Evolutionary conservation across 805 yeast genomes (phyloP).

Genomic region (Wickerhamomyces kurtzmanii): DNA sequence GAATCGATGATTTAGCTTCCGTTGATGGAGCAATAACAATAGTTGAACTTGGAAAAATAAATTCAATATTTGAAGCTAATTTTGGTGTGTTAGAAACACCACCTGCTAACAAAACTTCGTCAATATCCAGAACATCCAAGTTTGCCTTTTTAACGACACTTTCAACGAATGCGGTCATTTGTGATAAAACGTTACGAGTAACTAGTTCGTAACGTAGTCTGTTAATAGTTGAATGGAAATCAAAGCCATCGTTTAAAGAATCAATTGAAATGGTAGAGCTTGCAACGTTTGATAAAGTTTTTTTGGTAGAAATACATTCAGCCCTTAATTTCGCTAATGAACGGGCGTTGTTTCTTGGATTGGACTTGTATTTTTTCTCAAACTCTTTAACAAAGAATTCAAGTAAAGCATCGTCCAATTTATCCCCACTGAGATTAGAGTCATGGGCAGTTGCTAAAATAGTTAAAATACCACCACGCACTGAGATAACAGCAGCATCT

Average conservation of each 20-base stretch:
- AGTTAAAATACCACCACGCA: constrained; percentile 91
- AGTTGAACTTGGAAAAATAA: constrained; percentile 74
- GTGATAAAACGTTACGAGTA: constrained; percentile 66
- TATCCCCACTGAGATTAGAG: constrained; percentile 77
- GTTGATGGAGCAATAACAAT: constrained; percentile 65
- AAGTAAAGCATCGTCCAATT: constrained; percentile 69
- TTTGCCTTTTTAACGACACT: constrained; percentile 71
- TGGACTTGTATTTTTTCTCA: constrained; percentile 73
- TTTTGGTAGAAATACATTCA: constrained; percentile 77
- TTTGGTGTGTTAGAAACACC: constrained; percentile 92
- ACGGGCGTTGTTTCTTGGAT: constrained; percentile 74
- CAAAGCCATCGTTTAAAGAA: constrained; percentile 88
- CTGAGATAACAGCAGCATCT: constrained; percentile 89
- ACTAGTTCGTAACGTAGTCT: constrained; percentile 89
- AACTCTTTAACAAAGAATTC: constrained; percentile 90
- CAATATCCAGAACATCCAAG: constrained; percentile 75
- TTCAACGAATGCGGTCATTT: constrained; percentile 72
- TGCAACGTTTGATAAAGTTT: constrained; percentile 84
- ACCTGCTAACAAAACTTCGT: constrained; percentile 87
- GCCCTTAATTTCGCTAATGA: constrained; percentile 82
- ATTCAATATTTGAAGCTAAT: constrained; percentile 64
- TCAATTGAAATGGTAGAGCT: constrained; percentile 90
- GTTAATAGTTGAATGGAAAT: constrained; percentile 87
- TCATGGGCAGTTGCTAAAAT: constrained; percentile 80
- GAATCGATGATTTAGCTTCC: constrained; percentile 73